phyloP scores from a whole-genome alignment of 2,329 filamentous ascomycete species.

The Ophiostoma novo-ulmi region DNA sequence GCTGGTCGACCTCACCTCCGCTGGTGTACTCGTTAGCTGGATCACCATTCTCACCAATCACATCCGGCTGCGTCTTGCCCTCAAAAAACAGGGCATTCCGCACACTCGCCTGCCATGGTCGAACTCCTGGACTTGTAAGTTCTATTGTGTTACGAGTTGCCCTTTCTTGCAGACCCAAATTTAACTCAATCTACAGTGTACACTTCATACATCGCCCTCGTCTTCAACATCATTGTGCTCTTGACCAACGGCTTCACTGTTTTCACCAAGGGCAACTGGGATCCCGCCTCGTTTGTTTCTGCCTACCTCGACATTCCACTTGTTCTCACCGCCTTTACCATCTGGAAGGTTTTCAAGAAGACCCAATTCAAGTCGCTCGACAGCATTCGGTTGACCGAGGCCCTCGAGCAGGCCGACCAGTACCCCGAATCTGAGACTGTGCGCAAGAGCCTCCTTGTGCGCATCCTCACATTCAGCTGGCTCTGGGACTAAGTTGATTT shows the following conservation, averaged over 20 bases:
- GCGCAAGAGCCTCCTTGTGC: background rate
- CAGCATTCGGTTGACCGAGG: slow-evolving; percentile 47
- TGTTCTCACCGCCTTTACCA: slow-evolving; percentile 35
- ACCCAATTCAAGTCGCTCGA: slow-evolving; percentile 17
- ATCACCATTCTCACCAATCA: slow-evolving; percentile 60
- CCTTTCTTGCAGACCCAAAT: background rate
- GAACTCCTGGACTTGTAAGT: slow-evolving; percentile 51
- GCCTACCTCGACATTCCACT: slow-evolving; percentile 55
- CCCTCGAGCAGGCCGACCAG: slow-evolving; percentile 45
- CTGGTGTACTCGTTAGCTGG: slow-evolving; percentile 68
- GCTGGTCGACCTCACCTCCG: slow-evolving; percentile 65
- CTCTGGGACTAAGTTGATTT: slow-evolving; percentile 18
- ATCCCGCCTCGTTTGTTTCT: slow-evolving; percentile 56
- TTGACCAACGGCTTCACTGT: slow-evolving; percentile 65
- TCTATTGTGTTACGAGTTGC: background rate
- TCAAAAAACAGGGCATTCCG: slow-evolving; percentile 48
- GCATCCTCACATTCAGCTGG: slow-evolving; percentile 19
- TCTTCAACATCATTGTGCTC: slow-evolving; percentile 47
- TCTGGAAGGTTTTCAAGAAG: slow-evolving; percentile 25
- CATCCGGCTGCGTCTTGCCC: slow-evolving; percentile 53
- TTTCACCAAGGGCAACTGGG: slow-evolving; percentile 55
- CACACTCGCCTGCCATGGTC: slow-evolving; percentile 53
- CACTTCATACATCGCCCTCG: slow-evolving; percentile 34
- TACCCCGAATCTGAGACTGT: slow-evolving; percentile 22
- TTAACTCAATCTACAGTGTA: slow-evolving; percentile 33